Evolutionary conservation across 2,329 filamentous ascomycete genomes (phyloP).

Genomic region (Aureobasidium pullulans): DNA sequence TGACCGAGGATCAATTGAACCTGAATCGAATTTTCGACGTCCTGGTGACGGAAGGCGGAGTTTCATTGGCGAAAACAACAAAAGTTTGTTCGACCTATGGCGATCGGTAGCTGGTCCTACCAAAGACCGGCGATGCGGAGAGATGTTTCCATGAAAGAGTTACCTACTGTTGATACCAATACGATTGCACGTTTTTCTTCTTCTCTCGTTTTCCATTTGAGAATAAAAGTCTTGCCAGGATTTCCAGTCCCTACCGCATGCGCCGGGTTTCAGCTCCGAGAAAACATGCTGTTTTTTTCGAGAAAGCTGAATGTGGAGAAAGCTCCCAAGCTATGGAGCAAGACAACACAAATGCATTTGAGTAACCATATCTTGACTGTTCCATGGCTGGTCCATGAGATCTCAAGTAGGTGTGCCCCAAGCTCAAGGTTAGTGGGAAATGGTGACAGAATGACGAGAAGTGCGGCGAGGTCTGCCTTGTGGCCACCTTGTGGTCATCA

Average conservation of each 20-base stretch:
- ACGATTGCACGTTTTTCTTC: neutral
- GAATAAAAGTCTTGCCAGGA: too few relatives aligned
- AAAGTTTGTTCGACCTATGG: constrained; percentile 5
- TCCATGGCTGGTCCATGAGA: too few relatives aligned
- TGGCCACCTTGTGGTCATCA: neutral
- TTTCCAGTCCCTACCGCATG: too few relatives aligned
- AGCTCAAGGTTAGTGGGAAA: too few relatives aligned
- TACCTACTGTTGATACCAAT: constrained; percentile 9
- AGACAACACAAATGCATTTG: too few relatives aligned
- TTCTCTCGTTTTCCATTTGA: neutral
- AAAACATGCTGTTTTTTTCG: too few relatives aligned
- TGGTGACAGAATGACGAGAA: too few relatives aligned
- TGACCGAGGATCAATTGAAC: neutral
- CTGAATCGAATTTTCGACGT: neutral
- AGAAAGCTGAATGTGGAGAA: too few relatives aligned
- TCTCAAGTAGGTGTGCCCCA: too few relatives aligned
- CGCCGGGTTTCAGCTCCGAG: too few relatives aligned
- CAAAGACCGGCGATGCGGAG: neutral
- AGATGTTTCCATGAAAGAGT: constrained; percentile 3
- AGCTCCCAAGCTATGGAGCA: too few relatives aligned
- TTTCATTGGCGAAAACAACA: constrained; percentile 1
- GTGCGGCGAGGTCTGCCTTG: neutral
- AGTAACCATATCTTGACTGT: too few relatives aligned
- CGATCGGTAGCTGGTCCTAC: constrained; percentile 13
- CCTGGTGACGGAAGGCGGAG: constrained; percentile 10